Conservation (phyloP, 1,284 basidiomycete genomes). For the Ceratobasidium sp. region DNA sequence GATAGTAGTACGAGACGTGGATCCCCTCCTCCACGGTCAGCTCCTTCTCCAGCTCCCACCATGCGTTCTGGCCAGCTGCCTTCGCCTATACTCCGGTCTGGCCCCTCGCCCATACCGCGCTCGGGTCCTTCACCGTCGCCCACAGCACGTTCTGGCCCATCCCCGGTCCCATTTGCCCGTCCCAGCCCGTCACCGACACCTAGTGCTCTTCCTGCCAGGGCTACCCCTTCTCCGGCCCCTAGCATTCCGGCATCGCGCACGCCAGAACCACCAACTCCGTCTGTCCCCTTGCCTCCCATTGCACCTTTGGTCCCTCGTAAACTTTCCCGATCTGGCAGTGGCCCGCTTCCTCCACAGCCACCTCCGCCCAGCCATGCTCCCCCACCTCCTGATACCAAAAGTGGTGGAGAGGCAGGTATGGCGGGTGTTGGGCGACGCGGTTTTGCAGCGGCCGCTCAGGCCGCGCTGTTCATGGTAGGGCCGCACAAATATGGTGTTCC, state of each 20-base stretch:
- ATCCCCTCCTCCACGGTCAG: slow-evolving; percentile 26
- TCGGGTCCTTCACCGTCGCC: slow-evolving; percentile 34
- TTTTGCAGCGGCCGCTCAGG: slow-evolving; percentile 81
- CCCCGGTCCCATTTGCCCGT: slow-evolving; percentile 21
- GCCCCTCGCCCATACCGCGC: slow-evolving; percentile 13
- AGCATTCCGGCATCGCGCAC: slow-evolving; percentile 51
- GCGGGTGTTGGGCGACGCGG: slow-evolving; percentile 87
- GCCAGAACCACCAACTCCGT: slow-evolving; percentile 49
- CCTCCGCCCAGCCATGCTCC: slow-evolving; percentile 44
- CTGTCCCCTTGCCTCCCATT: slow-evolving; percentile 48
- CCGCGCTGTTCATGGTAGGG: slow-evolving; percentile 64
- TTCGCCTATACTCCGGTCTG: slow-evolving; percentile 14
- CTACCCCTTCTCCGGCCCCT: slow-evolving; percentile 51
- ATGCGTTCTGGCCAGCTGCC: neutral
- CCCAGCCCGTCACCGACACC: slow-evolving; percentile 46
- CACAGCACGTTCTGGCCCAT: slow-evolving; percentile 40
- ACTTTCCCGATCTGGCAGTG: slow-evolving; percentile 36
- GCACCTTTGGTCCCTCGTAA: slow-evolving; percentile 50
- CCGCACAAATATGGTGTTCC: slow-evolving; percentile 9
- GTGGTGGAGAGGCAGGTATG: slow-evolving; percentile 86
- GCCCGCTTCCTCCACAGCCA: slow-evolving; percentile 47
- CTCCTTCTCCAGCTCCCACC: slow-evolving; percentile 31
- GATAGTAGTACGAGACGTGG: slow-evolving; percentile 1
- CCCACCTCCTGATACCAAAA: slow-evolving; percentile 70
- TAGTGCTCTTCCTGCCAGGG: slow-evolving; percentile 47